These are phyloP conservation scores for Amaranthus tricolor DNA, from an alignment of 179 eudicot species.

Conservation along the genomic window DNA sequence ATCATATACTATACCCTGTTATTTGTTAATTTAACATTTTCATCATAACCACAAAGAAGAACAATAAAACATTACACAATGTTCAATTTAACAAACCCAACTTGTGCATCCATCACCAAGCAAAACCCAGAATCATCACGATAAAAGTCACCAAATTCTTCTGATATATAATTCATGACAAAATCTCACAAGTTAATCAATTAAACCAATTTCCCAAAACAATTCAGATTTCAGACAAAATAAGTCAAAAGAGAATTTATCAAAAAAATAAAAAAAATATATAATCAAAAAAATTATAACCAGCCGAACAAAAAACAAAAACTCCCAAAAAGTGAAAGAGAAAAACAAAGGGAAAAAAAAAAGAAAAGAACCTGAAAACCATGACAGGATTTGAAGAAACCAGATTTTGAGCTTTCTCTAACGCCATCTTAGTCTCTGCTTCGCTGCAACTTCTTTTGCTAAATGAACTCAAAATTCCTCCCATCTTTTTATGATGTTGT, in stretches of 20 bases:
- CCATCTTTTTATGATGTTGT: constrained; percentile 27
- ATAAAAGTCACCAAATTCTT: neutral
- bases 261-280: neutral
- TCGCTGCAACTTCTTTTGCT: constrained; percentile 23
- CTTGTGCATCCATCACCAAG: too few species aligned
- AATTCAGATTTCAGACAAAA: too few species aligned
- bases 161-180: too few species aligned
- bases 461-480: constrained; percentile 39
- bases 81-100: too few species aligned
- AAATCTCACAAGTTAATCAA: neutral
- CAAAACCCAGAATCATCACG: too few species aligned
- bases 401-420: constrained; percentile 54
- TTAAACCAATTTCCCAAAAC: neutral
- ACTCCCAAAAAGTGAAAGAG: neutral
- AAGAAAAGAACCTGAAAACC: constrained; percentile 48
- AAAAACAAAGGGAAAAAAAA: neutral
- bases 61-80: too few species aligned
- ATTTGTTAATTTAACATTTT: too few species aligned
- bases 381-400: constrained; percentile 59
- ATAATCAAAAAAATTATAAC: neutral
- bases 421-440: constrained; percentile 47
- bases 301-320: neutral
- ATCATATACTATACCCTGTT: too few species aligned
- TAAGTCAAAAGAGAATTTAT: too few species aligned
- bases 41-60: too few species aligned